Conservation (phyloP, 768 basidiomycete species). For the Lactifluus echinatus region DNA sequence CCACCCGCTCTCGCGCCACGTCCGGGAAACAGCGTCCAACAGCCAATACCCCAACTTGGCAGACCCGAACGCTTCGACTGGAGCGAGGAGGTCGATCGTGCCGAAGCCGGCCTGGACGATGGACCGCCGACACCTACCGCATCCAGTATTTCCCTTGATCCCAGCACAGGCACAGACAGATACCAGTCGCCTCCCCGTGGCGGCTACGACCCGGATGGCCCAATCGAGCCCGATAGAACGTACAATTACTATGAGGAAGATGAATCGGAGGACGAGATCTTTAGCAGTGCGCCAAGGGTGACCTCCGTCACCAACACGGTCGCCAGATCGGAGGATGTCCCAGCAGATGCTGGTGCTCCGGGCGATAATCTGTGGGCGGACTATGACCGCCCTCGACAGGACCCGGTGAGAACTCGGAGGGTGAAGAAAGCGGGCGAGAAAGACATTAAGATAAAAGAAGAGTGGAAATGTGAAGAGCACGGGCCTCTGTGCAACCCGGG, state of each 20-base stretch:
- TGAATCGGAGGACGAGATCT: neutral
- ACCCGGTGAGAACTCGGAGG: neutral
- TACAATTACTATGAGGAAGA: conserved; percentile 4
- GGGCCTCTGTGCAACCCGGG: conserved; percentile 10
- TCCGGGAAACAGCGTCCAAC: neutral
- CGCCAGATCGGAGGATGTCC: neutral
- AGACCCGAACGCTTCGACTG: neutral
- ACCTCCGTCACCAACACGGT: neutral
- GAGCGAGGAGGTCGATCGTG: conserved; percentile 4
- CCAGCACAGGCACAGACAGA: neutral
- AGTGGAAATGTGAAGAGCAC: conserved; percentile 3
- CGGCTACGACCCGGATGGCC: neutral
- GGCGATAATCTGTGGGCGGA: neutral
- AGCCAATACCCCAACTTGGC: neutral
- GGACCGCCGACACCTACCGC: neutral
- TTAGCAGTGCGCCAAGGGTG: neutral
- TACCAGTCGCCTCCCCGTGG: neutral
- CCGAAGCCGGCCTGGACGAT: neutral
- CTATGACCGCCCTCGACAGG: neutral
- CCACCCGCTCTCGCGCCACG: neutral
- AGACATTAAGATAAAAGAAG: neutral
- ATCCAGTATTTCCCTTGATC: neutral
- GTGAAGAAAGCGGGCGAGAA: neutral
- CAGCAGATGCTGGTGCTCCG: neutral
- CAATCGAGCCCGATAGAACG: neutral